phyloP scores from a whole-genome alignment of 2,329 filamentous ascomycete species.

The Mycocentrospora acerina region DNA sequence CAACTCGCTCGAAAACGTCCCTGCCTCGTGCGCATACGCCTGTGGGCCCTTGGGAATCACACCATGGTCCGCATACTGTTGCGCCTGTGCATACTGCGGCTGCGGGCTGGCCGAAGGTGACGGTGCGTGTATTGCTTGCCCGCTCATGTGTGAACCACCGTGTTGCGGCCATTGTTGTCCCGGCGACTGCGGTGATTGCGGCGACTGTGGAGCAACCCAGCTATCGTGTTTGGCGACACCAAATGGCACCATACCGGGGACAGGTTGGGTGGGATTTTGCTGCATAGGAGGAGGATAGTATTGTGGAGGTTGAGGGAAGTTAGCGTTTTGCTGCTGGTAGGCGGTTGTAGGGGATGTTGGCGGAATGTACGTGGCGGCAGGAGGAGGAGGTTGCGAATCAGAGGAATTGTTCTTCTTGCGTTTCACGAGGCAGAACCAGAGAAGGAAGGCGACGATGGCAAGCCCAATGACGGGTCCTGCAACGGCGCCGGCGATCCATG shows the following conservation, averaged over 20 bases:
- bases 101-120: constrained; percentile 15
- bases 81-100: constrained; percentile 10
- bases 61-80: constrained; percentile 3
- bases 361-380: constrained; percentile 16
- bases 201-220: constrained; percentile 7
- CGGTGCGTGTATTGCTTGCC: constrained; percentile 10
- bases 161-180: constrained; percentile 22
- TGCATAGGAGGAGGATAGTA: constrained; percentile 22
- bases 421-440: constrained; percentile 19
- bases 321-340: constrained; percentile 8
- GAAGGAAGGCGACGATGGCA: constrained; percentile 16
- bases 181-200: constrained; percentile 16
- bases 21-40: constrained; percentile 6
- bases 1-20: constrained; percentile 24
- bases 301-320: constrained; percentile 10
- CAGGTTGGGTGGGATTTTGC: constrained; percentile 12
- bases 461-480: constrained; percentile 26
- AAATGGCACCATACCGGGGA: constrained; percentile 12
- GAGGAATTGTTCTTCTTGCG: constrained; percentile 16
- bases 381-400: constrained; percentile 1
- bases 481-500: constrained; percentile 34
- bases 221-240: constrained; percentile 22
- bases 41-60: constrained; percentile 1
- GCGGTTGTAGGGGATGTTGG: constrained; percentile 7
- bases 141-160: constrained; percentile 5